Evolutionary conservation across 768 basidiomycete genomes (phyloP), one percentile per base, ranked within the genome.

Genomic region (Lentinula guzmanii): DNA sequence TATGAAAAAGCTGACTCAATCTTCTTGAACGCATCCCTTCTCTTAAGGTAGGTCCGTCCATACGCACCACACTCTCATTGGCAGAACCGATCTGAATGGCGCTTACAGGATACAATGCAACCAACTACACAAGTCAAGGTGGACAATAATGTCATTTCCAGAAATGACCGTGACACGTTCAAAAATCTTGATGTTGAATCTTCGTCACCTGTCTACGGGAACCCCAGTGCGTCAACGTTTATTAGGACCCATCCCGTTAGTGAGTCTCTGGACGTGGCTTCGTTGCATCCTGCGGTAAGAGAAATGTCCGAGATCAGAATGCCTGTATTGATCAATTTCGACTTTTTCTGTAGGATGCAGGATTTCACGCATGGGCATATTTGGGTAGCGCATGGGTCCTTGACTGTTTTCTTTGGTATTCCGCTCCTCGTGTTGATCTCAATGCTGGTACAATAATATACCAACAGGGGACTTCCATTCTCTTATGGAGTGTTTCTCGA

Each of bases 401-500:
- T 7, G 70, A 69, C 35, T 63, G 62, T n/a, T 60, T 72, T 42
- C 65, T 69, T 31, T 72, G 71, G 70, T 69, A n/a, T 57, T 54
- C 4, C 28, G 7, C 18, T 5, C 16, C 21, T 34, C 28, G 13
- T 45, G 8, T 43, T 7, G 11, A 35, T 41, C 18, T n/a, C 34
- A 13, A 51, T 21, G 1, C 39, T 34, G 41, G 6, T 15, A 43
- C n/a, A 54, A 4, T 18, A 10, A 31, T 24, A 13, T 31, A 9
- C 45, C 18, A 21, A 15, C 41, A 66, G 65, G 65, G 60, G 63
- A 5, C 69, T 71, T 59, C 71, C 71, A n/a, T 71, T 66, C 41
- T 67, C 70, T 28, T 71, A 67, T 45, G 71, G 71, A 21, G 67
- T 69, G 9, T 71, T 71, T 57, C 65, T 72, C 35, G 51, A 68